Base-by-base conservation (phyloP, 257 asterid genomes). In the Capsicum chinense region DNA sequence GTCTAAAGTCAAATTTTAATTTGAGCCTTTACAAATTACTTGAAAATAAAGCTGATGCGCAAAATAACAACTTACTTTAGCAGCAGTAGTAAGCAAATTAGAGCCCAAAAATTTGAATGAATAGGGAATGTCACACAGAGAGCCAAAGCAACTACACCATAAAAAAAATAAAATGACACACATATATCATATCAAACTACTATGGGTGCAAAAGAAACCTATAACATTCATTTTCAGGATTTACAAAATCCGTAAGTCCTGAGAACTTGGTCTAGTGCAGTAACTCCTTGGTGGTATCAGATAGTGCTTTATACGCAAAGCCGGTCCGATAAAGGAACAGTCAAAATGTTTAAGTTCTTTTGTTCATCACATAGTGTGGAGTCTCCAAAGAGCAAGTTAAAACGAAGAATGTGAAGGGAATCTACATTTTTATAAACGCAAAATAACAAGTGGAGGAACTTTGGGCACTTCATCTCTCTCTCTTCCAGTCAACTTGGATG, bases 401-500 rank as follows among this genome's bases (percentile, higher is more conserved):
- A 78, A 26, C 81, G 2, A 7, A 54, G 64, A 50, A 54, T 54
- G 64, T 39, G 78, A 15, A 39, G 10, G 78, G 54, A 67, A 67
- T 67, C 74, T 67, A 67, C 19, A 67, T 35, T 64, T 64, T 64
- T 33, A 64, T 26, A 64, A 58, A 71, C 44, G 79, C 56, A 70
- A 42, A 70, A 70, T 70, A 70, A 71, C 79, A n/a, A 71, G 79
- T 42, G 8, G 52, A 70, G 79, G 79, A 70, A 48, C 39, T 47
- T 73, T 64, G 10, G n/a, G 71, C 12, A 64, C 21, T 3, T 48
- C 81, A 39, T 50, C 76, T 71, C 79, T 15, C 47, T 13, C 81
- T 52, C 42, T 12, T 56, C 80, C 14, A 76, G 19, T 52, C 63
- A 76, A 52, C 48, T 59, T n/a, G 60, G 82, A 83, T 17, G 44